These are phyloP conservation scores for Daldinia decipiens DNA, from an alignment of 495 filamentous ascomycete species.

Conservation along the genomic window DNA sequence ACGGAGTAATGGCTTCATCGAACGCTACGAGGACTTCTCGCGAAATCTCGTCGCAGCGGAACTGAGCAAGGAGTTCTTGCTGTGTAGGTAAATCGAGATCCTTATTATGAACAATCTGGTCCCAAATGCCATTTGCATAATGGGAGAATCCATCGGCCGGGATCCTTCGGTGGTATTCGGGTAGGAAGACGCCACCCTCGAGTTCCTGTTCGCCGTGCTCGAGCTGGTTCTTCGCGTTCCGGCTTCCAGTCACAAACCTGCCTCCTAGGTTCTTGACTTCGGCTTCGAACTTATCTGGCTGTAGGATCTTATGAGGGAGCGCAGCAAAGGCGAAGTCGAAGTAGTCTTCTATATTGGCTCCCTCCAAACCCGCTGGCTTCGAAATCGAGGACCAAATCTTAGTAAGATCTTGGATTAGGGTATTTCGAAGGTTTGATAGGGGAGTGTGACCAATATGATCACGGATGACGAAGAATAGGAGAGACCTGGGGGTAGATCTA, in stretches of 20 bases:
- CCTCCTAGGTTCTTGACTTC: constrained; percentile 82
- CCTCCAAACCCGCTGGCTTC: constrained; percentile 88
- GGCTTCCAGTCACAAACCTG: constrained; percentile 82
- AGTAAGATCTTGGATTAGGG: constrained; percentile 86
- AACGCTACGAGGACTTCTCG: constrained; percentile 86
- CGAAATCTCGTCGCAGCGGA: constrained; percentile 95
- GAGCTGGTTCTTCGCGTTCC: constrained; percentile 66
- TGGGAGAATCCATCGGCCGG: constrained; percentile 94
- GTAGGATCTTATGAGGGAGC: constrained; percentile 94
- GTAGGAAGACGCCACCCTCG: constrained; percentile 82
- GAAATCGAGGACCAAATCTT: constrained; percentile 92
- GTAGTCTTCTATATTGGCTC: constrained; percentile 91
- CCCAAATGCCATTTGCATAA: constrained; percentile 94
- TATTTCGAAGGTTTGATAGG: constrained; percentile 85
- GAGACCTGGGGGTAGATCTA: constrained; percentile 87
- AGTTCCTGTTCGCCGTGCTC: constrained; percentile 71
- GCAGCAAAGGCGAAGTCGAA: constrained; percentile 98
- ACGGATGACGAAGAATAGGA: constrained; percentile 98
- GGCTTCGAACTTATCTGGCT: constrained; percentile 87
- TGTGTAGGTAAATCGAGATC: constrained; percentile 96
- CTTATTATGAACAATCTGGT: constrained; percentile 98
- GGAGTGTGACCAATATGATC: constrained; percentile 94
- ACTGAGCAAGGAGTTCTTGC: constrained; percentile 95
- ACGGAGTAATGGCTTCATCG: constrained; percentile 80
- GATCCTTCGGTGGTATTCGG: constrained; percentile 94